A percentile compares a stretch with the other conserved stretches of the same genome.
phyloP scores from a whole-genome alignment of 768 basidiomycete species.

The Pisolithus albus region DNA sequence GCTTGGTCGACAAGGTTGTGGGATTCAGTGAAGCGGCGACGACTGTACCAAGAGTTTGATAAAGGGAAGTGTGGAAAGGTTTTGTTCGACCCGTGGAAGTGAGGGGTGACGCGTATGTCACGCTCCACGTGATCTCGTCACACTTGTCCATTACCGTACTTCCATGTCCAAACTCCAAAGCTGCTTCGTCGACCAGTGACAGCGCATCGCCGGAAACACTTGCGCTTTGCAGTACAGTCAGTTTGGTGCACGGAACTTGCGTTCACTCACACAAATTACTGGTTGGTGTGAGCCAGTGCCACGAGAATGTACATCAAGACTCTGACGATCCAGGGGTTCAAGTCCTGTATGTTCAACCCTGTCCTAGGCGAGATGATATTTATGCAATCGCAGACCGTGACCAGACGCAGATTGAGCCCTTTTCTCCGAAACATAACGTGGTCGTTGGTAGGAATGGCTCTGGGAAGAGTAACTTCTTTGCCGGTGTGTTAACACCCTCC shows the following conservation, averaged over 20 bases:
- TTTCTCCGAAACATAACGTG: constrained; percentile 90
- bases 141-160: background rate
- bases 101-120: constrained; percentile 11
- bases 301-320: constrained; percentile 76
- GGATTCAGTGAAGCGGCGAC: constrained; percentile 49
- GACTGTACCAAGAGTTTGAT: constrained; percentile 61
- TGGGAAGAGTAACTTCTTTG: constrained; percentile 98
- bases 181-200: background rate
- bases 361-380: background rate
- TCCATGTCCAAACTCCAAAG: background rate
- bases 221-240: too few relatives aligned
- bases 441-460: constrained; percentile 97
- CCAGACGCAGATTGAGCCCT: constrained; percentile 90
- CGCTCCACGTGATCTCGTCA: constrained; percentile 14
- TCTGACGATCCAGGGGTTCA: constrained; percentile 91
- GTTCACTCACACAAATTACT: too few relatives aligned
- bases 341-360: constrained; percentile 66
- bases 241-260: too few relatives aligned
- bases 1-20: constrained; percentile 65
- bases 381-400: constrained; percentile 54
- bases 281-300: background rate
- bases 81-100: constrained; percentile 69
- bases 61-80: constrained; percentile 70
- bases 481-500: constrained; percentile 45
- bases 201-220: too few relatives aligned